phyloP scores from a whole-genome alignment of 2,329 filamentous ascomycete species.

The Peltaster fructicola region DNA sequence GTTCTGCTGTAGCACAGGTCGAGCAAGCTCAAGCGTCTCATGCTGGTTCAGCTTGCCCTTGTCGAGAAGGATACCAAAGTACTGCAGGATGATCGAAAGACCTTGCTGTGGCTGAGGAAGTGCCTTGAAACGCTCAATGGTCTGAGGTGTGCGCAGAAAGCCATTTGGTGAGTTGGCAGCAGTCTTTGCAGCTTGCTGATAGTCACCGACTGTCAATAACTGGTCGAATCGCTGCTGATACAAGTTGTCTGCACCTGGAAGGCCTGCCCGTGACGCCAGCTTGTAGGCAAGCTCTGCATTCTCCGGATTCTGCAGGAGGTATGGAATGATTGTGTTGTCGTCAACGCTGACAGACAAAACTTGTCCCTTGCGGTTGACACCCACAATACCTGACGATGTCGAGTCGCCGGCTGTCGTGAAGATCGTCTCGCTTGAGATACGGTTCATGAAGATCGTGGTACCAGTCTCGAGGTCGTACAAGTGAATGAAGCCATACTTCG shows the following conservation, averaged over 20 bases:
- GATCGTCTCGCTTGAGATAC: slow-evolving; percentile 97
- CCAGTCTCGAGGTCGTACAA: slow-evolving; percentile 94
- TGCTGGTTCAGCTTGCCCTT: slow-evolving; percentile 86
- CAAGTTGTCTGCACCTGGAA: slow-evolving; percentile 84
- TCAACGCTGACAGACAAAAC: slow-evolving; percentile 88
- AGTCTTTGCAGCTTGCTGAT: slow-evolving; percentile 78
- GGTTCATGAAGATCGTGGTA: slow-evolving; percentile 97
- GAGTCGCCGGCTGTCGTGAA: slow-evolving; percentile 81
- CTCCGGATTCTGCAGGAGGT: slow-evolving; percentile 89
- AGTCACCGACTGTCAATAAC: slow-evolving; percentile 63
- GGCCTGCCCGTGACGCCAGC: slow-evolving; percentile 80
- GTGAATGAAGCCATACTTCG: slow-evolving; percentile 98
- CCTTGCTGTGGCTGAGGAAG: slow-evolving; percentile 65
- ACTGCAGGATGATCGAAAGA: slow-evolving; percentile 88
- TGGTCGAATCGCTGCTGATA: slow-evolving; percentile 89
- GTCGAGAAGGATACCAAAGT: slow-evolving; percentile 92
- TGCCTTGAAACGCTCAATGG: slow-evolving; percentile 89
- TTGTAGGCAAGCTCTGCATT: slow-evolving; percentile 90
- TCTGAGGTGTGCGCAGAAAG: slow-evolving; percentile 84
- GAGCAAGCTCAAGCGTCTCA: slow-evolving; percentile 83
- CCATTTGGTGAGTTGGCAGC: slow-evolving; percentile 92
- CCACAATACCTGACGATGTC: slow-evolving; percentile 73
- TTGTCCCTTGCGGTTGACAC: slow-evolving; percentile 95
- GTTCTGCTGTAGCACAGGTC: slow-evolving; percentile 82
- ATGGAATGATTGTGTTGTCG: slow-evolving; percentile 78